Base-by-base conservation (phyloP, 169 alveolate species). In the Neospora caninum region DNA sequence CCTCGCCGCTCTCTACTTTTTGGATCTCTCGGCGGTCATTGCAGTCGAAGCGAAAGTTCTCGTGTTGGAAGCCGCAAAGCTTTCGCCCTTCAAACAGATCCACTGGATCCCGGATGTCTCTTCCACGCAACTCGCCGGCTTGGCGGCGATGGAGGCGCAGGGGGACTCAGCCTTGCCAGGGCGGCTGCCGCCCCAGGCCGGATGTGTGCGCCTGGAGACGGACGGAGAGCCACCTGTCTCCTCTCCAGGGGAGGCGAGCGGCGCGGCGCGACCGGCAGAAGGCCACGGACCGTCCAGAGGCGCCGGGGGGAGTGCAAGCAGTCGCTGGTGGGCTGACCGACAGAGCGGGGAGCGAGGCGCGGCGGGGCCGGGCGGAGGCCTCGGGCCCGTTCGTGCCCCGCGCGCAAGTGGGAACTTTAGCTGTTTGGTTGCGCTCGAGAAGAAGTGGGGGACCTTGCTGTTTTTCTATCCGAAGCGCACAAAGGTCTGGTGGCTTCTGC, bases 361-460 rank as follows among this genome's bases (percentile, higher is more conserved):
- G 9, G 43, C 13, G 84, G 38, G 39, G 49, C n/a, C 64, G 41
- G 89, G 89, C 10, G 36, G 67, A 41, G 67, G 89, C 34, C 27
- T 4, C 22, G 58, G 58, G 58, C 13, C 58, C 13, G 22, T 49
- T 49, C 13, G 22, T 4, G 88, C 18, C 4, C 45, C 39, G 64
- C 39, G 89, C 10, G 69, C 34, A 0, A 13, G 69, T 31, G 53
- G 69, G 67, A 43, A 36, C 34, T 73, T 73, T 43, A 43, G 89
- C n/a, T 82, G 89, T 31, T 45, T 91, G 54, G 58, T 91, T 31
- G 94, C 89, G 7, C 39, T 91, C 6, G 94, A 91, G 53, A 70
- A 38, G 78, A 70, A 82, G 49, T 82, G 83, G 88, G 94, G 94
- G 36, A 39, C 83, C 53, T 54, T 91, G 89, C 89, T 91, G 58